Base-by-base conservation (phyloP, 441 rosid species). In the Pelargonium australe region DNA sequence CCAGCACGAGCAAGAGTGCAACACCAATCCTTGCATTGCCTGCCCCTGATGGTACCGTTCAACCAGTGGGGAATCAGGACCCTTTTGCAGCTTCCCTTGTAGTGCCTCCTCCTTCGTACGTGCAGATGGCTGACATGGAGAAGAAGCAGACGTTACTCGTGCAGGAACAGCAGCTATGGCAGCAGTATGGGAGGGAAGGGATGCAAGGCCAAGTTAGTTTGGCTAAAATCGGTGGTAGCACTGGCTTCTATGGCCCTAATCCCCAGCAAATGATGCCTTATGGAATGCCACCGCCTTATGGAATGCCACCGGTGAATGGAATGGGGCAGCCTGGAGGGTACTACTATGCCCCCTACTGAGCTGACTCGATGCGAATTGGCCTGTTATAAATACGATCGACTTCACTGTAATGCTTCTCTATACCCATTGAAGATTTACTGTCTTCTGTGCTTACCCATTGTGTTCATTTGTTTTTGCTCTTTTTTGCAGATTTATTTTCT, bases 61-160 rank as follows among this genome's bases (percentile, higher is more conserved):
- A 91, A 82, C 69, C 81, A 1, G 83, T 91, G 64, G 60, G 23
- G 8, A 89, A 94, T 79, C 92, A 88, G 74, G 99, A 94, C 76
- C 99, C 99, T 0, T 94, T 94, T 13, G 90, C 96, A 0, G 99
- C 99, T n/a, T 94, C 99, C 0, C 70, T 83, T 69, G 72, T 28
- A 70, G n/a, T 94, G 19, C 96, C 97, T 0, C 94, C 99, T 65
- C 99, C 99, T 60, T 88, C 99, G 0, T 94, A 94, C 28, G 97
- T 94, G 66, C 99, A 94, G 75, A 91, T 94, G 94, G 80, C 91
- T 10, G 97, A 94, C 63, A 94, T 94, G 96, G 96, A 94, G 79
- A 86, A 89, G 78, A 94, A 94, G 68, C 99, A 94, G 72, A 75
- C 80, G 11, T 70, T 91, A 31, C 80, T 94, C 72, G 87, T 83